A percentile compares a stretch with the other conserved stretches of the same genome.
Conservation (phyloP, 148 eudicot genomes). For the Rhododendron simsii region DNA sequence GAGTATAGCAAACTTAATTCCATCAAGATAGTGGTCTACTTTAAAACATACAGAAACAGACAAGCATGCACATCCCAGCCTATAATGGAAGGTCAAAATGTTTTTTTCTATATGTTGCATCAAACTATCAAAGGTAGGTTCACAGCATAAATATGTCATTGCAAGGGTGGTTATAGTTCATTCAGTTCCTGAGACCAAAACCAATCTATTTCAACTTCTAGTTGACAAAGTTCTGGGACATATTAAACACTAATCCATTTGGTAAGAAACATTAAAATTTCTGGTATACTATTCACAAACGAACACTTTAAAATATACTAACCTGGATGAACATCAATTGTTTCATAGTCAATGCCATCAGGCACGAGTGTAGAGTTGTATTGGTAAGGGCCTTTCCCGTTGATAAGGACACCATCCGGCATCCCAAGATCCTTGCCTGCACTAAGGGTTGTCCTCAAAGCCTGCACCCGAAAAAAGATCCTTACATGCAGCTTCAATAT, state of each 20-base stretch:
- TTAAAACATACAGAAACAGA: neutral
- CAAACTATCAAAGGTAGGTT: neutral
- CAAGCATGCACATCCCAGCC: neutral
- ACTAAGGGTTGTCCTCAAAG: conserved; percentile 70
- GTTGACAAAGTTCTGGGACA: neutral
- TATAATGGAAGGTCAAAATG: neutral
- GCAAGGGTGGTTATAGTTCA: neutral
- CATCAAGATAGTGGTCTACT: neutral
- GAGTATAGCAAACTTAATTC: neutral
- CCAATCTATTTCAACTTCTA: neutral
- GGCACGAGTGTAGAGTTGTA: conserved; percentile 85
- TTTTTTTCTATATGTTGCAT: neutral
- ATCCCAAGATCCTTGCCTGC: conserved; percentile 83
- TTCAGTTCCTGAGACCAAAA: neutral
- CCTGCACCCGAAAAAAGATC: conserved; percentile 37
- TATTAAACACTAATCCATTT: neutral
- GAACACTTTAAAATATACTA: neutral
- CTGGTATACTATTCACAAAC: neutral
- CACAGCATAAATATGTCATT: neutral
- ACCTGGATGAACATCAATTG: conserved; percentile 87
- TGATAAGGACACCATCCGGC: conserved; percentile 96
- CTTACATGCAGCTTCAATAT: neutral
- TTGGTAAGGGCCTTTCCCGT: conserved; percentile 93
- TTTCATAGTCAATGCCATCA: conserved; percentile 84
- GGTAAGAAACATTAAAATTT: neutral